phyloP scores from a whole-genome alignment of 2,329 filamentous ascomycete genomes.

The Harringtonia lauricola region DNA sequence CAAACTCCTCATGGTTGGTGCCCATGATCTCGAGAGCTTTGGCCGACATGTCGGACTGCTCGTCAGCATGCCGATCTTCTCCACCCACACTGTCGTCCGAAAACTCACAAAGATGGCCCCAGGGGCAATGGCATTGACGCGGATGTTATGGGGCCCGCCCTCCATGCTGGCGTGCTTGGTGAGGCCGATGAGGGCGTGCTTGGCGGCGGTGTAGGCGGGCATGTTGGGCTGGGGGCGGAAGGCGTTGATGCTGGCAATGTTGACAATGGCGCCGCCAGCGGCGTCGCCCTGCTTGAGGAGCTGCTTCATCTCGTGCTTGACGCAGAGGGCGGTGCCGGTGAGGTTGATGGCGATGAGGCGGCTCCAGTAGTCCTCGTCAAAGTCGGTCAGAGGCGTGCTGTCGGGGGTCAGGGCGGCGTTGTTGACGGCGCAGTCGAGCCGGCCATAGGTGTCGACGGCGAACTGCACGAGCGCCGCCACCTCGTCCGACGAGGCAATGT shows the following conservation, averaged over 20 bases:
- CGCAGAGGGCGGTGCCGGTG: neutral
- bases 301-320: conserved; percentile 1
- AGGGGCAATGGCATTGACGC: neutral
- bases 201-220: conserved; percentile 16
- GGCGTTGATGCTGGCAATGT: conserved; percentile 8
- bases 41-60: neutral
- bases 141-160: neutral
- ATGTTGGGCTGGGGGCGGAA: neutral
- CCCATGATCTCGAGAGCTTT: neutral
- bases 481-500: neutral
- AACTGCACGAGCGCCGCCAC: neutral
- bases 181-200: conserved; percentile 15
- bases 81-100: too few relatives aligned
- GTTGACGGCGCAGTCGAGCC: neutral
- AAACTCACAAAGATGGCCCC: neutral
- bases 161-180: conserved; percentile 44
- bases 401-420: neutral
- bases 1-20: neutral
- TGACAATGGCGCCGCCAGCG: neutral
- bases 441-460: neutral
- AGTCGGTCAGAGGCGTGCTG: neutral
- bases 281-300: neutral
- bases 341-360: neutral
- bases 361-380: neutral
- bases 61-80: neutral